Conservation (phyloP, 495 filamentous ascomycete genomes). For the Penicillium coprophilum region DNA sequence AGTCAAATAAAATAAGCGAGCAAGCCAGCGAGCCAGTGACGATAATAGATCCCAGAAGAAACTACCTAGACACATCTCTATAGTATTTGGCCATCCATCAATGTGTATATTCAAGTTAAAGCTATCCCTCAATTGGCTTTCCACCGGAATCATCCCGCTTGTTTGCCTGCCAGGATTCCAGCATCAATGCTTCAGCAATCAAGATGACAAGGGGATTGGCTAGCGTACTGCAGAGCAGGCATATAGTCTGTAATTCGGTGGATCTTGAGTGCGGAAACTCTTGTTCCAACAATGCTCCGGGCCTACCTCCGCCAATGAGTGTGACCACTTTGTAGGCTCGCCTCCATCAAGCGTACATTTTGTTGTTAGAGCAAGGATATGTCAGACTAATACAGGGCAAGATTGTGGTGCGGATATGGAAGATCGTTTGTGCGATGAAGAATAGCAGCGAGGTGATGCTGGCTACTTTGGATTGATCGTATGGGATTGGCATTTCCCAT, state of each 20-base stretch:
- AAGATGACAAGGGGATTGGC: slow-evolving; percentile 37
- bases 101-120: slow-evolving; percentile 23
- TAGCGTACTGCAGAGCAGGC: slow-evolving; percentile 39
- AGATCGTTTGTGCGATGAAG: slow-evolving; percentile 20
- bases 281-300: slow-evolving; percentile 54
- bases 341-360: slow-evolving; percentile 61
- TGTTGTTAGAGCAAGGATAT: slow-evolving; percentile 50
- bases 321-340: slow-evolving; percentile 53
- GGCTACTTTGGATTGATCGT: slow-evolving; percentile 4
- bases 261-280: slow-evolving; percentile 51
- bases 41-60: not conserved
- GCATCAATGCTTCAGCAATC: slow-evolving; percentile 18
- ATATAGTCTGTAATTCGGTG: slow-evolving; percentile 49
- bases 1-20: not conserved
- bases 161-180: slow-evolving; percentile 46
- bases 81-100: not conserved
- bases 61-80: not conserved
- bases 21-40: not conserved
- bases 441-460: slow-evolving; percentile 13
- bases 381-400: slow-evolving; percentile 34
- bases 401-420: slow-evolving; percentile 36
- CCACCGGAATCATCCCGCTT: slow-evolving; percentile 39
- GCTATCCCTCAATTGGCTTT: slow-evolving; percentile 50
- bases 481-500: not conserved
- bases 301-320: slow-evolving; percentile 49